Evolutionary conservation across 345 rosid genomes (phyloP).

Genomic region (Trapa bicornis): DNA sequence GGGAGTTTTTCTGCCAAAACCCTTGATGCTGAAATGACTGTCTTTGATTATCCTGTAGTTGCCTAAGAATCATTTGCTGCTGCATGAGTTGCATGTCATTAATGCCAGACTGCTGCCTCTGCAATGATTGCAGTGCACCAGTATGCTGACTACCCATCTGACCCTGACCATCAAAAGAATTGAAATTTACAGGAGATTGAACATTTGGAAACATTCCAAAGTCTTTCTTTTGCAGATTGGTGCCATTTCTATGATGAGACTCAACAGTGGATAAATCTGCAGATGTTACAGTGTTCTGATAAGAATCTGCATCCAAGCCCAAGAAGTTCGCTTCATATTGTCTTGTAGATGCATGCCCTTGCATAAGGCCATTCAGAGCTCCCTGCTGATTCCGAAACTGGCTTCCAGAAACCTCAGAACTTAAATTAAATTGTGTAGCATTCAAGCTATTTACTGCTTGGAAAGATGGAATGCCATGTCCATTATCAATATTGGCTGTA

Average conservation of each 20-base stretch:
- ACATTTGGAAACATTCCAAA: conserved; percentile 33
- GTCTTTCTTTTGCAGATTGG: conserved; percentile 35
- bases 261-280: conserved; percentile 39
- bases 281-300: conserved; percentile 30
- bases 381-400: conserved; percentile 45
- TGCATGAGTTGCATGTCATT: conserved; percentile 69
- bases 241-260: conserved; percentile 32
- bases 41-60: conserved; percentile 70
- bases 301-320: conserved; percentile 53
- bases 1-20: conserved; percentile 36
- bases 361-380: conserved; percentile 53
- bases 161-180: conserved; percentile 58
- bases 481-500: conserved; percentile 50
- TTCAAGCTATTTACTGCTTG: conserved; percentile 40
- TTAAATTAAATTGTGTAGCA: conserved; percentile 33
- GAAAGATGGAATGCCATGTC: conserved; percentile 41
- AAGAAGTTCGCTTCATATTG: conserved; percentile 46
- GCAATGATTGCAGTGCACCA: conserved; percentile 46
- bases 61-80: conserved; percentile 58
- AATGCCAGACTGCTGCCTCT: conserved; percentile 60
- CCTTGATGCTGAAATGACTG: conserved; percentile 54
- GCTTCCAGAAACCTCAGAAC: conserved; percentile 44
- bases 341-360: conserved; percentile 37
- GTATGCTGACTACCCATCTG: conserved; percentile 49
- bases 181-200: conserved; percentile 57